Base-by-base conservation (phyloP, 805 yeast genomes). In the Millerago galiae region DNA sequence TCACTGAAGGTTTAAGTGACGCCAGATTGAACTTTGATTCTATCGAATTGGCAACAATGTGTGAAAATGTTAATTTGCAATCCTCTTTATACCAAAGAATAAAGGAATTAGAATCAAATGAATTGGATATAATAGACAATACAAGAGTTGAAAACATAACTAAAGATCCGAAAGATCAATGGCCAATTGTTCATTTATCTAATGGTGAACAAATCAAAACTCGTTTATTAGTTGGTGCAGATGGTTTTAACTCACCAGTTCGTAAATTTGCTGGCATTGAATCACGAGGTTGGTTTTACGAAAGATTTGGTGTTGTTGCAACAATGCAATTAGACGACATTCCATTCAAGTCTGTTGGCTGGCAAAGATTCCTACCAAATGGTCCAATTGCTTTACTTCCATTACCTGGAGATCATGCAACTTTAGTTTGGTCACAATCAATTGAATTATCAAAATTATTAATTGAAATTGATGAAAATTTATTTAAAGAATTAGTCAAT, bases 351-450 rank as follows among this genome's bases (percentile, higher is more conserved):
- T 62, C 77, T 8, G 70, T 81, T n/a, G 96, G 95, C 12, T 91
- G 95, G 89, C 99, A 93, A 66, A 70, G 97, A 49, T 93, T 93
- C 55, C 66, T 93, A 45, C 81, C 85, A 39, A 81, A 91, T 1
- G 99, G 99, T 2, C 98, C 99, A 1, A 65, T 93, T 49, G 99
- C 98, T 2, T 71, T 90, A 35, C 70, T 93, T 40, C 98, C 99
- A 8, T 65, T 93, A 53, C 95, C 96, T 2, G 85, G 77, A 42
- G 82, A 84, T 45, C 75, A 78, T 60, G 93, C 95, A n/a, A 83
- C 95, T 1, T 66, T 93, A 47, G 99, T 93, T 16, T 93, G 99
- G 99, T 79, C 95, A 3, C 80, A 89, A 10, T 78, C 90, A 1
- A 84, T 91, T 8, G 84, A 82, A 46, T 60, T 84, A 18, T 81